Conservation (phyloP, 192 early-diverging fungal species). For the Haplosporangium gracile region DNA sequence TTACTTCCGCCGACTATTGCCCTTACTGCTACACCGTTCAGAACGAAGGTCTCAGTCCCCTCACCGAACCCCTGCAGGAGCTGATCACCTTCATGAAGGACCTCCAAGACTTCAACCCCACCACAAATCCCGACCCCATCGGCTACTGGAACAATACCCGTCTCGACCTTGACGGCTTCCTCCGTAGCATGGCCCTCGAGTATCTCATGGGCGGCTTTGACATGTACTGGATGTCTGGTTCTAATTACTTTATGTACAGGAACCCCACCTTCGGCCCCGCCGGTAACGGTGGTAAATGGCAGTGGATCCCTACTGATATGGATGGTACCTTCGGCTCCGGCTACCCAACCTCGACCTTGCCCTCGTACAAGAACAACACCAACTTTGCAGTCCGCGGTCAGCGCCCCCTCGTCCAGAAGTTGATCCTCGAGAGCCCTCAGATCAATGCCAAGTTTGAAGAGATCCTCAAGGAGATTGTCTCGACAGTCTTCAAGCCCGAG, state of each 20-base stretch:
- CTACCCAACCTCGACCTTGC: constrained; percentile 11
- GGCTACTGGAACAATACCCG: constrained; percentile 30
- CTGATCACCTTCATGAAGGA: constrained; percentile 54
- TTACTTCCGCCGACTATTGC: constrained; percentile 30
- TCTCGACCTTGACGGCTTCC: constrained; percentile 45
- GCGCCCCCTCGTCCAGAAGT: constrained; percentile 53
- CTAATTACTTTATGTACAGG: constrained; percentile 47
- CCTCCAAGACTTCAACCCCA: constrained; percentile 40
- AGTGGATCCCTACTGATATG: constrained; percentile 57
- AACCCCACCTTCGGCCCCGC: constrained; percentile 35
- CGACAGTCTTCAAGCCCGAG: constrained; percentile 43
- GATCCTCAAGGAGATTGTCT: constrained; percentile 49
- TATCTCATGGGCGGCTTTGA: constrained; percentile 60
- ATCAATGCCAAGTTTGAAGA: constrained; percentile 49
- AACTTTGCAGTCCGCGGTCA: constrained; percentile 15
- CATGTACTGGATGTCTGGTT: constrained; percentile 39
- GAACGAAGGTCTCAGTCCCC: constrained; percentile 22
- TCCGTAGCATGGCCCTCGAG: constrained; percentile 57
- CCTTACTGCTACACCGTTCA: neutral
- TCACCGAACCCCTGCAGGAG: constrained; percentile 19
- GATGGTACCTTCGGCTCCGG: constrained; percentile 60
- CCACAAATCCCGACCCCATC: constrained; percentile 21
- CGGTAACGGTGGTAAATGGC: constrained; percentile 21
- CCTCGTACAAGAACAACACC: constrained; percentile 24
- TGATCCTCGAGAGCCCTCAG: constrained; percentile 33